These are phyloP conservation scores for Themeda triandra DNA, from an alignment of 176 grass and related monocot genomes.

Conservation along the genomic window DNA sequence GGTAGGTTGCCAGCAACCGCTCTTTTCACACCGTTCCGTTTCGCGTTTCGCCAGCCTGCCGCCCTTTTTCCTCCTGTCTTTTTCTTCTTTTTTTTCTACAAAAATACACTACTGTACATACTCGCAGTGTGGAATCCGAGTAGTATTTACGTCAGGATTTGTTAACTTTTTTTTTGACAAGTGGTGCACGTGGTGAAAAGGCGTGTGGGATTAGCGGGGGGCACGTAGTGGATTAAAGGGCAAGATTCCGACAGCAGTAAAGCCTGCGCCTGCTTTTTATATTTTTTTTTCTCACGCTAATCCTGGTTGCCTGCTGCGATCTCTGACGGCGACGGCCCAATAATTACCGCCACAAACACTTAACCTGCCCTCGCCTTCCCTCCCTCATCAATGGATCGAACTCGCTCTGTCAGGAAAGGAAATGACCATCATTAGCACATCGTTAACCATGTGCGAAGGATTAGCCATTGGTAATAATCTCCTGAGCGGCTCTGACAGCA, in stretches of 20 bases:
- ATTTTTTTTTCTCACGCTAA: not conserved
- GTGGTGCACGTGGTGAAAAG: conserved; percentile 23
- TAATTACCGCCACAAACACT: no score
- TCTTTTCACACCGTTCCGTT: conserved; percentile 10
- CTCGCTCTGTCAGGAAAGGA: not conserved
- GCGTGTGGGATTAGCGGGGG: conserved; percentile 2
- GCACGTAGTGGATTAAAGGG: not conserved
- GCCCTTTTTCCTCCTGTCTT: not conserved
- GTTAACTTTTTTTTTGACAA: not conserved
- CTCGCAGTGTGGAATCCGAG: no score
- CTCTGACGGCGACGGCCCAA: not conserved
- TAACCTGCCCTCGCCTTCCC: not conserved
- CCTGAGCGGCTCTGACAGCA: not conserved
- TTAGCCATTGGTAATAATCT: not conserved
- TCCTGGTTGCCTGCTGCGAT: no score
- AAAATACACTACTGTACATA: no score
- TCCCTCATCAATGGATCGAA: not conserved
- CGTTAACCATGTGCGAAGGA: no score
- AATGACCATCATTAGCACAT: not conserved
- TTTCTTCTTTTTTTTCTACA: not conserved
- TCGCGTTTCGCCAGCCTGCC: conserved; percentile 3
- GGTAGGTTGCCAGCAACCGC: conserved; percentile 13
- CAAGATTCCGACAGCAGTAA: conserved; percentile 20
- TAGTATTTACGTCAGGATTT: not conserved
- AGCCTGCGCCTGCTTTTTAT: not conserved